A percentile compares a stretch with the other conserved stretches of the same genome.
Evolutionary conservation across 208 protist genomes (phyloP).

Genomic region (Trypanosomatidae sp.): DNA sequence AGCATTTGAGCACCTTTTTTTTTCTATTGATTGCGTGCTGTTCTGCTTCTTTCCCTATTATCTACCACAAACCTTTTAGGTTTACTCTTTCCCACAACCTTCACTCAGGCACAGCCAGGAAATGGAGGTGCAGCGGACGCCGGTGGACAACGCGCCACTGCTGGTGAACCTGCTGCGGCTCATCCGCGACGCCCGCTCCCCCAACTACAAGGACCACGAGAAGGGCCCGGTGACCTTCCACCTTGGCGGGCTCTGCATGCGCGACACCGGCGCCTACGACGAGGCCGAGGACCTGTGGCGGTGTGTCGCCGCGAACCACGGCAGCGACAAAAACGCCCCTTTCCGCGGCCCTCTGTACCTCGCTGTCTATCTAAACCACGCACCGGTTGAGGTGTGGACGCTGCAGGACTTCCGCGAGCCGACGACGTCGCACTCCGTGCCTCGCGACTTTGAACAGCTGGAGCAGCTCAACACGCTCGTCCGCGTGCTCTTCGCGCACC

Average conservation of each 20-base stretch:
- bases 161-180: slow-evolving; percentile 48
- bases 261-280: slow-evolving; percentile 35
- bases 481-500: slow-evolving; percentile 42
- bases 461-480: slow-evolving; percentile 40
- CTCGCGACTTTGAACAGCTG: slow-evolving; percentile 36
- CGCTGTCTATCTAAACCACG: slow-evolving; percentile 30
- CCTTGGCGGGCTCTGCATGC: slow-evolving; percentile 42
- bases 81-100: too few relatives aligned
- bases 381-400: slow-evolving; percentile 44
- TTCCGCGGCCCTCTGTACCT: slow-evolving; percentile 42
- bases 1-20: too few relatives aligned
- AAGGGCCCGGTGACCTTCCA: slow-evolving; percentile 29
- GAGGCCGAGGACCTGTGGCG: slow-evolving; percentile 38
- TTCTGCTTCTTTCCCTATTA: too few relatives aligned
- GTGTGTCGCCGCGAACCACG: not conserved
- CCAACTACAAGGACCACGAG: slow-evolving; percentile 31
- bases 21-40: too few relatives aligned
- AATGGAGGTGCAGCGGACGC: slow-evolving; percentile 23
- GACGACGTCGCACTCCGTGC: slow-evolving; percentile 32
- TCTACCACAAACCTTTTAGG: too few relatives aligned
- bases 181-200: slow-evolving; percentile 42
- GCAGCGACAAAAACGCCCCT: too few relatives aligned
- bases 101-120: too few relatives aligned
- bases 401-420: slow-evolving; percentile 48
- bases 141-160: slow-evolving; percentile 36